Evolutionary conservation across 2,329 filamentous ascomycete species (phyloP).

Genomic region (Colletotrichum sansevieriae): DNA sequence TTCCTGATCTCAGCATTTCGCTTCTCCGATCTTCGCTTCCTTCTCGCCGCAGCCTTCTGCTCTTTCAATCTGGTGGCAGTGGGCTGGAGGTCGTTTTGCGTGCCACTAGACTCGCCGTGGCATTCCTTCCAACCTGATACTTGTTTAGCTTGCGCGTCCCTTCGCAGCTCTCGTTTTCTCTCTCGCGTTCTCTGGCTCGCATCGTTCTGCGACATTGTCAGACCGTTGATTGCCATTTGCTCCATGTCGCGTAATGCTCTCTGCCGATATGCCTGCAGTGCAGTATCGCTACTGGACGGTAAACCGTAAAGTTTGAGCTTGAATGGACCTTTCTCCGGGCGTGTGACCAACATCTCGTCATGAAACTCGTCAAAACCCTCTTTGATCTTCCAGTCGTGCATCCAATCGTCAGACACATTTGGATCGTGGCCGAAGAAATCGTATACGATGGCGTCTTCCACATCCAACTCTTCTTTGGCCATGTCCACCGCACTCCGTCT

Average conservation of each 20-base stretch:
- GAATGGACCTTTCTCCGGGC: background rate
- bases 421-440: background rate
- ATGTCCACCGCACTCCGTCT: too few relatives aligned
- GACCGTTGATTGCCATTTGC: background rate
- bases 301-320: background rate
- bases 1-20: background rate
- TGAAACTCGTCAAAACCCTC: conserved; percentile 3
- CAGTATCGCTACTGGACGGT: background rate
- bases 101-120: too few relatives aligned
- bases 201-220: background rate
- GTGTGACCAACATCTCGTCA: background rate
- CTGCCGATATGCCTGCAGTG: background rate
- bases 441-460: background rate
- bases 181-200: background rate
- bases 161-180: background rate
- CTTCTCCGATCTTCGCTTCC: conserved; percentile 4
- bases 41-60: background rate
- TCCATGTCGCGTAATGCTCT: background rate
- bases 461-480: background rate
- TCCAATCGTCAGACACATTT: background rate
- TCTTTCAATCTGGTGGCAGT: background rate
- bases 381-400: background rate
- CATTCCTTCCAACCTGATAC: too few relatives aligned
- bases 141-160: too few relatives aligned
- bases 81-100: too few relatives aligned